Evolutionary conservation across 257 asterid genomes (phyloP).

Genomic region (Solanum ahanhuiri): DNA sequence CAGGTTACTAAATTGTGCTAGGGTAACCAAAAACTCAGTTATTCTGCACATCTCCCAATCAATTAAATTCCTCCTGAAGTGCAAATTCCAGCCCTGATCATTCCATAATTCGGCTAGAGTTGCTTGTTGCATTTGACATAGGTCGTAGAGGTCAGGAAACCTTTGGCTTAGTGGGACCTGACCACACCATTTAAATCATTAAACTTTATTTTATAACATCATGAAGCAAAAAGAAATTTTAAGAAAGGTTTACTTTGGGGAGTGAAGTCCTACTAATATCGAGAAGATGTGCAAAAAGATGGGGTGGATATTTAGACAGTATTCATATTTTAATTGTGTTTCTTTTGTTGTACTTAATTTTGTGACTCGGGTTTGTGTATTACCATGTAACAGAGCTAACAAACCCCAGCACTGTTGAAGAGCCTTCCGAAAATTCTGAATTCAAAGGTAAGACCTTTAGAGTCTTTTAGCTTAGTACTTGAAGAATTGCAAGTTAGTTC

Average conservation of each 20-base stretch:
- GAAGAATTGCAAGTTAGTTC: not conserved
- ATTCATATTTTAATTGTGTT: not conserved
- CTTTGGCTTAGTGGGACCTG: no score
- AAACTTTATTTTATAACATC: not conserved
- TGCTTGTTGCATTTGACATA: no score
- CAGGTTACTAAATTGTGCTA: no score
- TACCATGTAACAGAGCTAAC: not conserved
- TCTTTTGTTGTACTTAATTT: not conserved
- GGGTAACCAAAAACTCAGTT: no score
- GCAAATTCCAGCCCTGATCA: no score
- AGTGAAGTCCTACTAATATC: not conserved
- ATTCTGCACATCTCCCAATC: no score
- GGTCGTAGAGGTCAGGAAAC: no score
- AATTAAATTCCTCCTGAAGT: no score
- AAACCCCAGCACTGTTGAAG: not conserved
- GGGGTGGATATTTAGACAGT: not conserved
- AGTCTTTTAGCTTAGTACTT: not conserved
- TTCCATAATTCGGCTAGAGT: no score
- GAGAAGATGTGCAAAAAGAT: not conserved
- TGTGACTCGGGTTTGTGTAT: not conserved
- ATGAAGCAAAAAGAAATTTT: not conserved
- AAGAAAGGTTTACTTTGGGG: not conserved
- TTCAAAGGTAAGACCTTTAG: not conserved
- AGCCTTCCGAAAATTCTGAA: not conserved
- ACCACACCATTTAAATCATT: not conserved